Evolutionary conservation across 768 basidiomycete genomes (phyloP).

Genomic region (Ramaria sp.): DNA sequence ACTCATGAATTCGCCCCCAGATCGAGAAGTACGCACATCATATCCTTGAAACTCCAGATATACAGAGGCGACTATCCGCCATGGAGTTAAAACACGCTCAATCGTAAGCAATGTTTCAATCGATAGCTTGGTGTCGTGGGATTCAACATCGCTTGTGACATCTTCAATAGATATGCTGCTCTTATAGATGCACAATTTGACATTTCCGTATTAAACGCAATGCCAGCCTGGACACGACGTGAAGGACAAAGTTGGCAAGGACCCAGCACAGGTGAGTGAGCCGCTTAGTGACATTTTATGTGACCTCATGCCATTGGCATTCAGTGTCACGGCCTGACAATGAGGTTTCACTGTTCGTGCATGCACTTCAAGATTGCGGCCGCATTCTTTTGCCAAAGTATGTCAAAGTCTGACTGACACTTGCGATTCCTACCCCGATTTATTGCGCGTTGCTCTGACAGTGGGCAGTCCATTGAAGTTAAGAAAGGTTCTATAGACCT

Average conservation of each 20-base stretch:
- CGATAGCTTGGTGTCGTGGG: not conserved
- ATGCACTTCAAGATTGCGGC: slow-evolving; percentile 57
- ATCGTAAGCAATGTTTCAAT: slow-evolving; percentile 33
- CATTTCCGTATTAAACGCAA: slow-evolving; percentile 68
- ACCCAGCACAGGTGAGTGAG: slow-evolving; percentile 34
- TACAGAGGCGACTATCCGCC: slow-evolving; percentile 72
- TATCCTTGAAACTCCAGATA: slow-evolving; percentile 56
- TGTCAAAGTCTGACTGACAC: slow-evolving; percentile 7
- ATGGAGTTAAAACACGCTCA: slow-evolving; percentile 76
- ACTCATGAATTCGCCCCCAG: slow-evolving; percentile 29
- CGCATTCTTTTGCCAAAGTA: slow-evolving; percentile 28
- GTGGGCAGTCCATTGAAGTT: slow-evolving; percentile 66
- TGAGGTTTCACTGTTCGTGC: slow-evolving; percentile 68
- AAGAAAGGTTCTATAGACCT: slow-evolving; percentile 75
- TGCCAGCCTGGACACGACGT: slow-evolving; percentile 76
- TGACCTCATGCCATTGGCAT: not conserved
- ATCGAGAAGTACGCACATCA: slow-evolving; percentile 82
- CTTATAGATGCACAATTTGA: slow-evolving; percentile 71
- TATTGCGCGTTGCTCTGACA: slow-evolving; percentile 15
- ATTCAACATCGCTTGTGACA: not conserved
- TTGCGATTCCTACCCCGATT: not conserved
- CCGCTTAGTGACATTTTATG: not conserved
- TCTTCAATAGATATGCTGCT: slow-evolving; percentile 50
- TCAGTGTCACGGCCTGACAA: slow-evolving; percentile 74
- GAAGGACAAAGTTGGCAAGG: slow-evolving; percentile 53